Percentiles rank a stretch among this genome's conserved stretches.
phyloP scores from a whole-genome alignment of 441 rosid species.

The Raphanus hybrid region DNA sequence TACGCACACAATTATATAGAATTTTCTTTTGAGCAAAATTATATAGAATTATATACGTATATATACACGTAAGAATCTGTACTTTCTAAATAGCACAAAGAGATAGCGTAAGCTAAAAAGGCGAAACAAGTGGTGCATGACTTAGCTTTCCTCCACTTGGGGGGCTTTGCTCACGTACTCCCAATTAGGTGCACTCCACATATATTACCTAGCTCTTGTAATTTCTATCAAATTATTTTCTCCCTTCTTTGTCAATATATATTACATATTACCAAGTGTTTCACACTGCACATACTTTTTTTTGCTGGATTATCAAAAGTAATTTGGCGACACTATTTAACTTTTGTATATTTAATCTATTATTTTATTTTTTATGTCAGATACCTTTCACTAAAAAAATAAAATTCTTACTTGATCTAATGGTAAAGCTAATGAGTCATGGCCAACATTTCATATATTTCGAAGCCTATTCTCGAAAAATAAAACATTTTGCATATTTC shows the following conservation, averaged over 20 bases:
- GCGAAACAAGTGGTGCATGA: conserved; percentile 33
- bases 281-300: not conserved
- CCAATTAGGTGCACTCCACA: conserved; percentile 28
- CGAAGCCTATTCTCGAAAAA: no score
- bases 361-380: not conserved
- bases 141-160: conserved; percentile 28
- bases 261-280: not conserved
- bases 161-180: conserved; percentile 4
- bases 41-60: not conserved
- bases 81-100: not conserved
- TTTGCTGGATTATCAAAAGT: not conserved
- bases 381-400: not conserved
- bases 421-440: conserved; percentile 21
- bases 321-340: no score
- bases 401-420: not conserved
- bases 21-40: no score
- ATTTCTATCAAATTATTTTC: not conserved
- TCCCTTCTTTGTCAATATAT: not conserved
- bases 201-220: not conserved
- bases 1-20: not conserved
- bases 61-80: conserved; percentile 2
- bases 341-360: no score
- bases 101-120: conserved; percentile 30
- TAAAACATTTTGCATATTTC: no score
- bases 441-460: conserved; percentile 5